Conservation (phyloP, 176 grass and related monocot species). For the Eremochloa ophiuroides region DNA sequence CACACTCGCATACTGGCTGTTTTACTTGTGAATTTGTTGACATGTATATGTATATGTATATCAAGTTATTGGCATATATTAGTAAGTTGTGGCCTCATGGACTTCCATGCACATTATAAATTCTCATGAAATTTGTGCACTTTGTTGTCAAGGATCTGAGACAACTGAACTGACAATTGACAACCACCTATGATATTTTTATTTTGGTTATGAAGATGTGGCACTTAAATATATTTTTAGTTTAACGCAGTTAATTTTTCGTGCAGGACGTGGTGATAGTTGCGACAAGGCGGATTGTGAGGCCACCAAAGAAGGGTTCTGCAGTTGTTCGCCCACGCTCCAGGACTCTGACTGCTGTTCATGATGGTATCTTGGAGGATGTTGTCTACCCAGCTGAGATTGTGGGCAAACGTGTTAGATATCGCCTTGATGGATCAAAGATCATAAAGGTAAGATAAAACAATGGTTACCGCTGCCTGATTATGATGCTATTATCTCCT, state of each 20-base stretch:
- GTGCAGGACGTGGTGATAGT: constrained; percentile 59
- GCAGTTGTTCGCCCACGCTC: constrained; percentile 62
- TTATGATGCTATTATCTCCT: not conserved
- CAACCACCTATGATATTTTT: too few species aligned
- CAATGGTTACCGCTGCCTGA: not conserved
- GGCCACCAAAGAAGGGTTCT: constrained; percentile 75
- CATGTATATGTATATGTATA: not conserved
- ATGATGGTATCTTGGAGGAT: constrained; percentile 72
- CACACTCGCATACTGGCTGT: not conserved
- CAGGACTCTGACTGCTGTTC: constrained; percentile 63
- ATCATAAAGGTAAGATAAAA: constrained; percentile 12
- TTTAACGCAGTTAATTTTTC: too few species aligned
- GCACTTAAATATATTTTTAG: too few species aligned
- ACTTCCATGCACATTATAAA: not conserved
- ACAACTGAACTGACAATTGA: not conserved
- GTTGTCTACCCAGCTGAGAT: constrained; percentile 12
- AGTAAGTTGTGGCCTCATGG: not conserved
- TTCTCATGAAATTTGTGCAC: not conserved
- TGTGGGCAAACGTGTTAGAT: constrained; percentile 44
- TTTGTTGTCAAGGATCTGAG: not conserved
- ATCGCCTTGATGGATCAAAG: constrained; percentile 56
- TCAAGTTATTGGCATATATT: too few species aligned
- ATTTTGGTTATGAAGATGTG: too few species aligned
- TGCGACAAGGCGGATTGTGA: constrained; percentile 69
- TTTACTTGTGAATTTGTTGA: not conserved